These are phyloP conservation scores for Raphanus hybrid DNA, from an alignment of 441 rosid genomes.

Conservation along the genomic window DNA sequence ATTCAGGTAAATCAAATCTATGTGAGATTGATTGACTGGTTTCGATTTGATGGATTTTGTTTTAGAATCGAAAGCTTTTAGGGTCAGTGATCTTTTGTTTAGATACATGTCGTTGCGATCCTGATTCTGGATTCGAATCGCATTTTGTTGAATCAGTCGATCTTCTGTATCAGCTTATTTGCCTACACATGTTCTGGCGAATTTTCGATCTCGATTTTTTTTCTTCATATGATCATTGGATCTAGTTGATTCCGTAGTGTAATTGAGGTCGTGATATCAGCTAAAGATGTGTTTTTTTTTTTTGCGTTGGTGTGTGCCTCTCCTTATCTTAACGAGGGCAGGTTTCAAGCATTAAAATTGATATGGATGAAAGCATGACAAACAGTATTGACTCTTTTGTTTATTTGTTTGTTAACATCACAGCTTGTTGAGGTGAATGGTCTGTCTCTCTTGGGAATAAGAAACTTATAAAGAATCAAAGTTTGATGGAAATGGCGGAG, in stretches of 20 bases:
- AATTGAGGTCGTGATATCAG: slow-evolving; percentile 6
- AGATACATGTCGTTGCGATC: neutral
- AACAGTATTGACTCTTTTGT: neutral
- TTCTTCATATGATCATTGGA: neutral
- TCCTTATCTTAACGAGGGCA: neutral
- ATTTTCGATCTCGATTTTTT: neutral
- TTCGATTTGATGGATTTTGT: slow-evolving; percentile 3
- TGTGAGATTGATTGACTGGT: neutral
- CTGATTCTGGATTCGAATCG: neutral
- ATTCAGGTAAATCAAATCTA: slow-evolving; percentile 32
- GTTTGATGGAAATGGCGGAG: slow-evolving; percentile 41
- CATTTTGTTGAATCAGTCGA: slow-evolving; percentile 2
- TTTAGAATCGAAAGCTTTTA: slow-evolving; percentile 5
- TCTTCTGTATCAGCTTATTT: neutral
- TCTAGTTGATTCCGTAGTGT: neutral
- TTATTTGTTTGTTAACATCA: slow-evolving; percentile 7
- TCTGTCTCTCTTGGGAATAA: neutral
- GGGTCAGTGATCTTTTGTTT: slow-evolving; percentile 10
- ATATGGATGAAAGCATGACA: neutral
- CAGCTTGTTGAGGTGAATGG: slow-evolving; percentile 31
- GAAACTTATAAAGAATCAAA: neutral
- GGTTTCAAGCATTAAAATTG: neutral
- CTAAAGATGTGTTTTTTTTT: neutral
- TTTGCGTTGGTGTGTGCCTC: neutral
- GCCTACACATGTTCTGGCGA: neutral